Conservation (phyloP, 225 moss, liverwort and hornwort species). For the Pseudoscleropodium purum region DNA sequence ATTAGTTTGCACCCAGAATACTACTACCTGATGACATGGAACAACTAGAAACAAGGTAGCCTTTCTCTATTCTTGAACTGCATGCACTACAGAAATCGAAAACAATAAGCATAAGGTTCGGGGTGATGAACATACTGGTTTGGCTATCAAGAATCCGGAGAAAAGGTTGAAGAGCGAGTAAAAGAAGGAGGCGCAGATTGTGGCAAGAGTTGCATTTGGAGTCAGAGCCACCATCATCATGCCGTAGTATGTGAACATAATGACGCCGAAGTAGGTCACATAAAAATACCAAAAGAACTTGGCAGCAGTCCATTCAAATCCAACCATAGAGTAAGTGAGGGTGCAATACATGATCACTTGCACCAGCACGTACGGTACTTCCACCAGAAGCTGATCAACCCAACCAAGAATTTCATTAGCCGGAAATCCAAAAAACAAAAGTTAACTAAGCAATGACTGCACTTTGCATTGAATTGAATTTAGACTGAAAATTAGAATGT, state of each 20-base stretch:
- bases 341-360: conserved; percentile 6
- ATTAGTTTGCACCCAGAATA: neutral
- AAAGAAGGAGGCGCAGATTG: conserved; percentile 36
- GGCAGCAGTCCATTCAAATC: conserved; percentile 37
- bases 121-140: conserved; percentile 14
- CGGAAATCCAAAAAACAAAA: neutral
- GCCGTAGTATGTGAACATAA: conserved; percentile 42
- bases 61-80: neutral
- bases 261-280: conserved; percentile 26
- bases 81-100: neutral
- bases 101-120: neutral
- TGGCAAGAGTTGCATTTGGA: conserved; percentile 27
- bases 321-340: conserved; percentile 33
- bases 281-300: conserved; percentile 48
- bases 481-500: neutral
- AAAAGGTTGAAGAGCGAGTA: conserved; percentile 52
- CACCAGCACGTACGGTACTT: conserved; percentile 31
- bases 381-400: conserved; percentile 16
- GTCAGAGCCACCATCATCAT: conserved; percentile 65
- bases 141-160: conserved; percentile 36
- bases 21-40: neutral
- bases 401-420: neutral
- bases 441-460: neutral
- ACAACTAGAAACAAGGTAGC: neutral
- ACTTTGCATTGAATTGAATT: neutral